Percentiles rank a stretch among this genome's conserved stretches.
These are phyloP conservation scores for Clonostachys solani DNA, from an alignment of 2,329 filamentous ascomycete genomes.

Conservation along the genomic window DNA sequence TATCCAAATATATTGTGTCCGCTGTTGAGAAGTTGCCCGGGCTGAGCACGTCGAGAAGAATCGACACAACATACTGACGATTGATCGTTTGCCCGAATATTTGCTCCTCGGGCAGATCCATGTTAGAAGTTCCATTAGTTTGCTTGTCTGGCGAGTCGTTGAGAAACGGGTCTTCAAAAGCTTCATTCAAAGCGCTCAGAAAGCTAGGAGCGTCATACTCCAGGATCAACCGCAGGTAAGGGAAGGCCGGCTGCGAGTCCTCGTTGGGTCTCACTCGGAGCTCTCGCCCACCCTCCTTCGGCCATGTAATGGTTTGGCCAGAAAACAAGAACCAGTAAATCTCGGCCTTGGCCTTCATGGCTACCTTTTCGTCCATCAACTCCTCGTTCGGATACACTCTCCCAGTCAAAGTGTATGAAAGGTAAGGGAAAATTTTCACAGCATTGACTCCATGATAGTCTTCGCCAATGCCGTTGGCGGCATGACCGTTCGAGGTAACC, in stretches of 20 bases:
- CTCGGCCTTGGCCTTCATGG: conserved; percentile 75
- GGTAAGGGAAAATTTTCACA: conserved; percentile 89
- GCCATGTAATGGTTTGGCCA: conserved; percentile 73
- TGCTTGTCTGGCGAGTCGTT: conserved; percentile 71
- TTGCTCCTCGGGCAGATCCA: conserved; percentile 58
- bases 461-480: conserved; percentile 50
- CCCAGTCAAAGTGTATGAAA: conserved; percentile 87
- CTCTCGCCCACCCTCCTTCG: conserved; percentile 54
- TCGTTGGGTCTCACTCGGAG: conserved; percentile 57
- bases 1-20: conserved; percentile 93
- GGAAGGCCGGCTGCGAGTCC: conserved; percentile 69
- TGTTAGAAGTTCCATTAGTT: conserved; percentile 43
- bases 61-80: conserved; percentile 87
- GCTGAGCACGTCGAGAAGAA: conserved; percentile 87
- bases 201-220: conserved; percentile 90
- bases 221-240: conserved; percentile 78
- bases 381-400: conserved; percentile 88
- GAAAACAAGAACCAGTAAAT: conserved; percentile 94
- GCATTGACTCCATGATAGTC: conserved; percentile 66
- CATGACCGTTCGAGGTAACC: conserved; percentile 51
- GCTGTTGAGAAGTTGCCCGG: conserved; percentile 67
- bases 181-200: conserved; percentile 92
- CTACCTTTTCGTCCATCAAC: conserved; percentile 65
- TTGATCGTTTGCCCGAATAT: conserved; percentile 72
- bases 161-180: conserved; percentile 90